Percentiles rank a stretch among this genome's conserved stretches.
Conservation (phyloP, 257 asterid genomes). For the Ocimum tenuiflorum region DNA sequence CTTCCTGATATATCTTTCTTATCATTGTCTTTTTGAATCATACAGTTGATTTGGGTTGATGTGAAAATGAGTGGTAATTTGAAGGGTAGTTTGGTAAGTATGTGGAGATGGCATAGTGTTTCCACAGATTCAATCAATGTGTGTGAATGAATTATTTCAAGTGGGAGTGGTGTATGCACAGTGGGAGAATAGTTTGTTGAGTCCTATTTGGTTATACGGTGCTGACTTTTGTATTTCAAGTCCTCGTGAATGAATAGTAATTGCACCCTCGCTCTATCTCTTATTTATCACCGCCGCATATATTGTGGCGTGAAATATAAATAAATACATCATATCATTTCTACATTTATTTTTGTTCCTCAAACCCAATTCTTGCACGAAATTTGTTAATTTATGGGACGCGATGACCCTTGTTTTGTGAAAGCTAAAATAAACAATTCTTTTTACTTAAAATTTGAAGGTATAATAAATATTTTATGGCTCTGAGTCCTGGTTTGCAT, state of each 20-base stretch:
- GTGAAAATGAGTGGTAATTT: too few relatives aligned
- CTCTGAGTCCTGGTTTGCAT: conserved; percentile 1
- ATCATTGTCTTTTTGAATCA: too few relatives aligned
- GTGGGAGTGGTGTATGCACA: neutral
- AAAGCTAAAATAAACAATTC: neutral
- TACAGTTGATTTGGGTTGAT: neutral
- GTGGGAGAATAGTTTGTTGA: neutral
- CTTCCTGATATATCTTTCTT: too few relatives aligned
- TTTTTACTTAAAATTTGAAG: neutral
- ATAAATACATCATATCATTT: too few relatives aligned
- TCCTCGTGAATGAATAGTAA: conserved; percentile 16
- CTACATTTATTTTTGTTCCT: too few relatives aligned
- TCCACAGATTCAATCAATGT: neutral
- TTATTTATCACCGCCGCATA: neutral
- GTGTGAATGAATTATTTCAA: too few relatives aligned
- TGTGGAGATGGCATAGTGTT: neutral
- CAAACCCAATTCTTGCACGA: too few relatives aligned
- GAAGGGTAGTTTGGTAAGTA: neutral
- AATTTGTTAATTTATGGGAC: neutral
- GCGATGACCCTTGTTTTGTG: neutral
- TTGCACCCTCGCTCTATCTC: neutral
- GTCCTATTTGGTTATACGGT: neutral
- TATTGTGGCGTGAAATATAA: too few relatives aligned
- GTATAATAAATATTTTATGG: neutral
- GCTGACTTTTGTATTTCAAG: neutral